phyloP scores from a whole-genome alignment of 1,139 yeast genomes.

The Blastobotrys raffinosifermentans region DNA sequence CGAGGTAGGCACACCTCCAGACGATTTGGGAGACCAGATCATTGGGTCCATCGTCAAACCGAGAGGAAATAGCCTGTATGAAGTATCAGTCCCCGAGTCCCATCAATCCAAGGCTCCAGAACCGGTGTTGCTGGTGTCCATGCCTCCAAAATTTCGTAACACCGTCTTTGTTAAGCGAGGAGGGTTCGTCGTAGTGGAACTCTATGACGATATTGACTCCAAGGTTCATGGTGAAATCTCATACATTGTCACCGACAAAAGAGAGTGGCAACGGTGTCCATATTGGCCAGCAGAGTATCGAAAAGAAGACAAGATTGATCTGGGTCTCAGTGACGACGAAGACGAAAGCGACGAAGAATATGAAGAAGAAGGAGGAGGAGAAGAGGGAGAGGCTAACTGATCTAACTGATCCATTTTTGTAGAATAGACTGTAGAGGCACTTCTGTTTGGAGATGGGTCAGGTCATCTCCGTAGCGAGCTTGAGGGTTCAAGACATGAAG shows the following conservation, averaged over 20 bases:
- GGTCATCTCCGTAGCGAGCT: no score
- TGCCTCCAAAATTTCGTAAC: slow-evolving; percentile 36
- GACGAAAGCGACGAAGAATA: slow-evolving; percentile 24
- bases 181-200: slow-evolving; percentile 32
- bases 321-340: slow-evolving; percentile 7
- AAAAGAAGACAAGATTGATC: slow-evolving; percentile 14
- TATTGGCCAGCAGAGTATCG: slow-evolving; percentile 35
- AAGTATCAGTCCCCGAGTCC: slow-evolving; percentile 26
- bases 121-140: slow-evolving; percentile 25
- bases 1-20: slow-evolving; percentile 30
- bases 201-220: slow-evolving; percentile 18
- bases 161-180: slow-evolving; percentile 36
- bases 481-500: no score
- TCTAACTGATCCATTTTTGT: no score
- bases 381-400: no score
- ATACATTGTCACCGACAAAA: slow-evolving; percentile 32
- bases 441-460: no score
- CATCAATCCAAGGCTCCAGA: slow-evolving; percentile 15
- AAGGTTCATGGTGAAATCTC: slow-evolving; percentile 33
- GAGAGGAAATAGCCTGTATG: slow-evolving; percentile 32
- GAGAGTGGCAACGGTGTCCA: slow-evolving; percentile 33
- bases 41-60: slow-evolving; percentile 29
- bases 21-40: slow-evolving; percentile 26
- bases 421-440: no score
- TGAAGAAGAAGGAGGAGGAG: slow-evolving; percentile 15